phyloP scores from a whole-genome alignment of 1,284 basidiomycete species.

The Austroboletus novae-zelandiae region DNA sequence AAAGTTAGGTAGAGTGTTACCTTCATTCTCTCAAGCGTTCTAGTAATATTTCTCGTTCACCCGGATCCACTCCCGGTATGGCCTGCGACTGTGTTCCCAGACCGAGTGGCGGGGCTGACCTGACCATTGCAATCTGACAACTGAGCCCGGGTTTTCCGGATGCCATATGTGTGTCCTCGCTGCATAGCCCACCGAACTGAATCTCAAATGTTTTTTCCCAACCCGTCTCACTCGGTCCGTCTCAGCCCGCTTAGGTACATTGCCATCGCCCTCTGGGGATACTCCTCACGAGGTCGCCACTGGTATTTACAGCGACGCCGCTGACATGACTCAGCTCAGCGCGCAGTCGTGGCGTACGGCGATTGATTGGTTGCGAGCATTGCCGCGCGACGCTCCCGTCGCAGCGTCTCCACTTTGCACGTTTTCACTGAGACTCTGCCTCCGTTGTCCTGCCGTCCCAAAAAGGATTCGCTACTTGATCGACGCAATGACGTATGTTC shows the following conservation, averaged over 20 bases:
- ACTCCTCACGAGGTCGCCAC: not conserved
- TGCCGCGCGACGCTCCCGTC: not conserved
- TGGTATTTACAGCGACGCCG: conserved; percentile 12
- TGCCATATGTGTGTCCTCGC: conserved; percentile 2
- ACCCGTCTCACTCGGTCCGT: conserved; percentile 7
- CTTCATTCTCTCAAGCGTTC: conserved; percentile 1
- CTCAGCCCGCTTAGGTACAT: conserved; percentile 13
- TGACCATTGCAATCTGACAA: conserved; percentile 16
- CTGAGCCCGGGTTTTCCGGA: conserved; percentile 18
- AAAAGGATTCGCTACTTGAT: conserved; percentile 24
- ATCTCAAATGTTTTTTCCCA: conserved; percentile 8
- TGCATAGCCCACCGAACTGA: conserved; percentile 31
- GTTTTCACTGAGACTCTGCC: not conserved
- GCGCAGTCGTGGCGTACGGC: conserved; percentile 17
- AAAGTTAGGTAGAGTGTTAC: conserved; percentile 31
- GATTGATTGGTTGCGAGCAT: conserved; percentile 11
- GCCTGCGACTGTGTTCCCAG: conserved; percentile 14
- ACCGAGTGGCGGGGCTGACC: conserved; percentile 21
- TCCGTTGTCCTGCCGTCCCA: conserved; percentile 3
- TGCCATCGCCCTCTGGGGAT: not conserved
- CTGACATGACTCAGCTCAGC: conserved; percentile 8
- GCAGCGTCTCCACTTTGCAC: no score
- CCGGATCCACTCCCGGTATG: conserved; percentile 16
- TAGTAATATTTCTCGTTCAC: conserved; percentile 13
- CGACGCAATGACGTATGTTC: conserved; percentile 28